These are phyloP conservation scores for Lanzia echinophila DNA, from an alignment of 2,329 filamentous ascomycete species.

Conservation along the genomic window DNA sequence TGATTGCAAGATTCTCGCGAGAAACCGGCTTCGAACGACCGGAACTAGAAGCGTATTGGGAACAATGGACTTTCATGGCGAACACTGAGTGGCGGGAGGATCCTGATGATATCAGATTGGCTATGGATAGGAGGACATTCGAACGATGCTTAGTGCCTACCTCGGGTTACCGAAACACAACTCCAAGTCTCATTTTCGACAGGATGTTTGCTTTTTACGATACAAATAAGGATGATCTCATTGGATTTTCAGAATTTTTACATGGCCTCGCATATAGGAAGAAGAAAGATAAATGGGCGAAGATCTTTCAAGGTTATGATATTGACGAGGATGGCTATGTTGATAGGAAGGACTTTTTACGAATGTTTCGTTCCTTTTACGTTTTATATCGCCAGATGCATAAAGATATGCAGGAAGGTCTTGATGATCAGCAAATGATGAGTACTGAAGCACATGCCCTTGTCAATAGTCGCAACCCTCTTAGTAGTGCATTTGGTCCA, in stretches of 20 bases:
- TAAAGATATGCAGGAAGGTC: slow-evolving; percentile 69
- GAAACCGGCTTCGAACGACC: slow-evolving; percentile 77
- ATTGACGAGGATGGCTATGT: slow-evolving; percentile 84
- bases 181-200: slow-evolving; percentile 88
- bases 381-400: slow-evolving; percentile 85
- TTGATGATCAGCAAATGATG: slow-evolving; percentile 72
- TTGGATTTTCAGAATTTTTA: slow-evolving; percentile 88
- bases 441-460: slow-evolving; percentile 72
- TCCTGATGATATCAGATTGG: slow-evolving; percentile 67
- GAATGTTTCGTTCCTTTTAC: slow-evolving; percentile 90
- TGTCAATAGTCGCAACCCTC: slow-evolving; percentile 65
- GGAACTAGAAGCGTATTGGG: slow-evolving; percentile 89
- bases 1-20: slow-evolving; percentile 62
- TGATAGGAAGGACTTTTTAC: slow-evolving; percentile 76
- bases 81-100: slow-evolving; percentile 79
- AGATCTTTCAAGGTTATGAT: slow-evolving; percentile 85
- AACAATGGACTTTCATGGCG: slow-evolving; percentile 93
- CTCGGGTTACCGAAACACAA: slow-evolving; percentile 68
- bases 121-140: slow-evolving; percentile 89
- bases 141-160: slow-evolving; percentile 83
- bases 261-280: slow-evolving; percentile 69
- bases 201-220: slow-evolving; percentile 97
- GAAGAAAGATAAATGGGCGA: slow-evolving; percentile 60
- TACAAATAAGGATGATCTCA: slow-evolving; percentile 78
- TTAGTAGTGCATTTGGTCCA: slow-evolving; percentile 68